phyloP scores from a whole-genome alignment of 2,329 filamentous ascomycete genomes.

The Aspergillus quadrilineatus region DNA sequence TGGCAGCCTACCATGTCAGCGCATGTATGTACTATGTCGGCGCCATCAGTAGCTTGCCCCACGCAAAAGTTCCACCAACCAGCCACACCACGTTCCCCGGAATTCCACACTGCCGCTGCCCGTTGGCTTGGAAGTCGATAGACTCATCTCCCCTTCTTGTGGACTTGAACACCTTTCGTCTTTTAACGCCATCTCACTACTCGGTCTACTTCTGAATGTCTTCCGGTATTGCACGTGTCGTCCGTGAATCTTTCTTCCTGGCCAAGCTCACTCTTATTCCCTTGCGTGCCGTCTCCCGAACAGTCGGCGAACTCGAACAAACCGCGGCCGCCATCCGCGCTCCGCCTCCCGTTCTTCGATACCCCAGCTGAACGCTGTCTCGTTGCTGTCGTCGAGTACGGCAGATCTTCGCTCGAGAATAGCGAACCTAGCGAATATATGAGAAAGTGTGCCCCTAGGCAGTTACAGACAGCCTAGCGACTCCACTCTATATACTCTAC shows the following conservation, averaged over 20 bases:
- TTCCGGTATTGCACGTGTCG: not conserved
- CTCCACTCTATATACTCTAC: not conserved
- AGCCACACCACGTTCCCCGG: conserved; percentile 10
- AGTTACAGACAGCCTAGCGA: not conserved
- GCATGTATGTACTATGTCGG: too few species aligned
- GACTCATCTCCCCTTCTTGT: not conserved
- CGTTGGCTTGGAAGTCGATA: not conserved
- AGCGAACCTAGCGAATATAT: too few species aligned
- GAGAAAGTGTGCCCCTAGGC: not conserved
- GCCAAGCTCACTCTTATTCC: not conserved
- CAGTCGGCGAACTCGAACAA: conserved; percentile 2
- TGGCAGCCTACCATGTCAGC: not conserved
- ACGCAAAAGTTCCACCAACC: conserved; percentile 13
- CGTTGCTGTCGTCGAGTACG: not conserved
- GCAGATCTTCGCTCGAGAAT: not conserved
- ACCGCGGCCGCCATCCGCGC: not conserved
- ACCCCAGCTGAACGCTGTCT: not conserved
- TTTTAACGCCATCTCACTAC: not conserved
- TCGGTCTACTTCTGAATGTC: not conserved
- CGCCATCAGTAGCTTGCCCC: conserved; percentile 10
- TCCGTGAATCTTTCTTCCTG: not conserved
- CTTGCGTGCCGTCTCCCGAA: not conserved
- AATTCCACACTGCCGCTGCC: not conserved
- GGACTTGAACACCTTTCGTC: not conserved
- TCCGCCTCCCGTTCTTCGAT: not conserved